phyloP scores from a whole-genome alignment of 345 rosid species.

The Camelina sativa region DNA sequence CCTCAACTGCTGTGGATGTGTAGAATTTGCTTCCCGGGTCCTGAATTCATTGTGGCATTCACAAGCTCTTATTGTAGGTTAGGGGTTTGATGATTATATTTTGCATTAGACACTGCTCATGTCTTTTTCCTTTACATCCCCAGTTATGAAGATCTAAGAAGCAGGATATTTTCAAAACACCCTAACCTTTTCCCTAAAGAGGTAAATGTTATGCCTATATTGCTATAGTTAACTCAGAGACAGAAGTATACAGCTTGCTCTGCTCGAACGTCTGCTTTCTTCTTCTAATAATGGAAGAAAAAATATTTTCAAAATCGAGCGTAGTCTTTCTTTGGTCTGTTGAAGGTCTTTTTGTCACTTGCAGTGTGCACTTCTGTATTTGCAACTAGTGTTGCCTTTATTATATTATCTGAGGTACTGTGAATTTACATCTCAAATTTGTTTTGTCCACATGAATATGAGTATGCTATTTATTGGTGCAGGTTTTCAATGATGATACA shows the following conservation, averaged over 20 bases:
- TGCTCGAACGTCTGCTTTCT: neutral
- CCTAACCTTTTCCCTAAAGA: slow-evolving; percentile 87
- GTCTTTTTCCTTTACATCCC: neutral
- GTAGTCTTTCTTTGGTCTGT: neutral
- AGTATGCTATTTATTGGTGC: slow-evolving; percentile 40
- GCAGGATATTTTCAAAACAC: slow-evolving; percentile 86
- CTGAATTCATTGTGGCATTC: slow-evolving; percentile 12
- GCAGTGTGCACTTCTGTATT: slow-evolving; percentile 20
- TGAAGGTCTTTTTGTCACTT: slow-evolving; percentile 7
- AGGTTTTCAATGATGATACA: slow-evolving; percentile 88
- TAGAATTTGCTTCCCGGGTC: slow-evolving; percentile 21
- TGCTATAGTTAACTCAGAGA: neutral
- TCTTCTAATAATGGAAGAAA: neutral
- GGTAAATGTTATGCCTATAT: slow-evolving; percentile 49
- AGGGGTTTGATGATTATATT: slow-evolving; percentile 11
- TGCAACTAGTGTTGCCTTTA: neutral
- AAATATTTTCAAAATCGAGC: neutral
- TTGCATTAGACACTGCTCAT: slow-evolving; percentile 4
- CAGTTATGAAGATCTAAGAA: slow-evolving; percentile 82
- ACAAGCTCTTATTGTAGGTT: slow-evolving; percentile 23
- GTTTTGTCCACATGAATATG: neutral
- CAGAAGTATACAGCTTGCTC: neutral
- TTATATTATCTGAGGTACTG: slow-evolving; percentile 17
- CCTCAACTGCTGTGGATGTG: slow-evolving; percentile 11
- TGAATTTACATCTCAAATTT: neutral